Conservation (phyloP, 495 filamentous ascomycete species). For the Aspergillus saccharolyticus region DNA sequence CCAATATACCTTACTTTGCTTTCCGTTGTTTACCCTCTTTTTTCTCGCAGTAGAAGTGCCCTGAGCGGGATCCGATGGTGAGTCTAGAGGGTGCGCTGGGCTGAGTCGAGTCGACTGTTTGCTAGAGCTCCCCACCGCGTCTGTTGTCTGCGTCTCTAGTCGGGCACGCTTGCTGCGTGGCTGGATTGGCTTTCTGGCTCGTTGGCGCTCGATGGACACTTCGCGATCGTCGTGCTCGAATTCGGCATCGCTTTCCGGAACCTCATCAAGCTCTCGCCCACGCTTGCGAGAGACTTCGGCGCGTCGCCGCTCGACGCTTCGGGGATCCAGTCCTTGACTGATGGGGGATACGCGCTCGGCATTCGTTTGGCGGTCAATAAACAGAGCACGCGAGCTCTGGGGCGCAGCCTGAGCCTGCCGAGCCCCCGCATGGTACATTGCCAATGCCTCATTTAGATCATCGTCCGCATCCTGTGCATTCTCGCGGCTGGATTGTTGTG, state of each 20-base stretch:
- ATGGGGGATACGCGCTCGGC: slow-evolving; percentile 32
- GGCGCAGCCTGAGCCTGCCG: slow-evolving; percentile 6
- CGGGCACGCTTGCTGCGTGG: slow-evolving; percentile 13
- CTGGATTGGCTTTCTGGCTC: slow-evolving; percentile 25
- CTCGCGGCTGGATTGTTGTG: not conserved
- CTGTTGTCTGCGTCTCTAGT: not conserved
- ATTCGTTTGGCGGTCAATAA: slow-evolving; percentile 33
- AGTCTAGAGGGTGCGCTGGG: not conserved
- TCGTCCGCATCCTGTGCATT: not conserved
- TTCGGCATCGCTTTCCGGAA: slow-evolving; percentile 15
- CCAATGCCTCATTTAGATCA: slow-evolving; percentile 5
- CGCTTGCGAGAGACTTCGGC: slow-evolving; percentile 16
- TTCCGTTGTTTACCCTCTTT: too few relatives aligned
- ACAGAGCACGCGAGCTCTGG: slow-evolving; percentile 14
- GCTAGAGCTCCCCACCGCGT: not conserved
- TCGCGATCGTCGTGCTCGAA: slow-evolving; percentile 17
- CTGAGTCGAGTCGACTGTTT: not conserved
- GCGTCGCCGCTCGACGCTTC: slow-evolving; percentile 14
- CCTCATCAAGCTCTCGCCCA: slow-evolving; percentile 9
- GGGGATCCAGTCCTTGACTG: slow-evolving; percentile 12
- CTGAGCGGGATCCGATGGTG: not conserved
- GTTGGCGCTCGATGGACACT: slow-evolving; percentile 10
- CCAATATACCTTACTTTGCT: slow-evolving; percentile 14
- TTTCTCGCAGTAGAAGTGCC: not conserved
- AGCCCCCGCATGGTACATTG: not conserved